Percentiles rank a stretch among this genome's conserved stretches.
Evolutionary conservation across 2,329 filamentous ascomycete genomes (phyloP).

Genomic region (Claviceps sp.): DNA sequence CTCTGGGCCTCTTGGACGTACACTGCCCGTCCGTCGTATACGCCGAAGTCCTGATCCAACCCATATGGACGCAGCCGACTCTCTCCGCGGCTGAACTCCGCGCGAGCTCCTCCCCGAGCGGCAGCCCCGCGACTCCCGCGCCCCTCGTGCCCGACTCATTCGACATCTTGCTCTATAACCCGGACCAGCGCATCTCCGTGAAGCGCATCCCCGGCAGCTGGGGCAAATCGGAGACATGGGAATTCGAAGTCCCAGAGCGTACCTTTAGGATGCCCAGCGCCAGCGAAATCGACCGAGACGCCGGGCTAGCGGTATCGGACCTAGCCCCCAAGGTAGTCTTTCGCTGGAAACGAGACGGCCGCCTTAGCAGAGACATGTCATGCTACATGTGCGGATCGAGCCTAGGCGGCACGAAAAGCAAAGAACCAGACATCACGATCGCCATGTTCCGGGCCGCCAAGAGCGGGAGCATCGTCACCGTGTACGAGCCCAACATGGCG

Average conservation of each 20-base stretch:
- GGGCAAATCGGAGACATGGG: slow-evolving; percentile 71
- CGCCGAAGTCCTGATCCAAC: slow-evolving; percentile 71
- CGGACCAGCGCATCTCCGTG: slow-evolving; percentile 68
- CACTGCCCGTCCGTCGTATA: slow-evolving; percentile 71
- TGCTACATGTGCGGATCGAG: slow-evolving; percentile 76
- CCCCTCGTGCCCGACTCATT: slow-evolving; percentile 69
- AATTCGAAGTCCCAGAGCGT: slow-evolving; percentile 81
- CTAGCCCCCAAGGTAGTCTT: slow-evolving; percentile 66
- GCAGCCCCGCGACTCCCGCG: slow-evolving; percentile 48
- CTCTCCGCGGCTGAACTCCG: slow-evolving; percentile 72
- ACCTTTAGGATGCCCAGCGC: slow-evolving; percentile 70
- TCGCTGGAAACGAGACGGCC: slow-evolving; percentile 79
- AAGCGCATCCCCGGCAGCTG: slow-evolving; percentile 62
- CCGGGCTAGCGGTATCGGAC: slow-evolving; percentile 27
- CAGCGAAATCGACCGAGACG: slow-evolving; percentile 64
- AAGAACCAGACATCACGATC: slow-evolving; percentile 92
- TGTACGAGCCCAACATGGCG: slow-evolving; percentile 88
- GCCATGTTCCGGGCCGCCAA: slow-evolving; percentile 67
- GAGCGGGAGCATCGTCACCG: slow-evolving; percentile 52
- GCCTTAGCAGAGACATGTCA: slow-evolving; percentile 74
- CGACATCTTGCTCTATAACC: slow-evolving; percentile 82
- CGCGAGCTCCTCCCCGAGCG: slow-evolving; percentile 21
- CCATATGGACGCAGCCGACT: slow-evolving; percentile 73
- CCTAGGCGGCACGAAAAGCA: slow-evolving; percentile 63
- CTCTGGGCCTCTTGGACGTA: slow-evolving; percentile 71